phyloP scores from a whole-genome alignment of 2,329 filamentous ascomycete species.

The Aureobasidium sp. region DNA sequence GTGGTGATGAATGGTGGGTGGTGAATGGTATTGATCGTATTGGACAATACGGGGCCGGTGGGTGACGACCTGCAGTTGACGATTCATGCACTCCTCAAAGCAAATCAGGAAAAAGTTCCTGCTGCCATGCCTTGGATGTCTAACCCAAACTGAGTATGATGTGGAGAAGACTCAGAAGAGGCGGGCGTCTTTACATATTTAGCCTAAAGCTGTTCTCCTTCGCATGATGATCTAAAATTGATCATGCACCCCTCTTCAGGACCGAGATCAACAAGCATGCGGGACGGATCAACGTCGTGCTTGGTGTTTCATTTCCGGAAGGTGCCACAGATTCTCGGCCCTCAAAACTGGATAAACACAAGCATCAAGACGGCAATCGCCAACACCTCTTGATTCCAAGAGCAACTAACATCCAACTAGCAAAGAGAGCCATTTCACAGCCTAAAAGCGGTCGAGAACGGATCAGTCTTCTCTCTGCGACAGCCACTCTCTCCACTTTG shows the following conservation, averaged over 20 bases:
- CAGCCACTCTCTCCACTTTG: constrained; percentile 14
- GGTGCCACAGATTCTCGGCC: background rate
- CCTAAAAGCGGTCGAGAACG: constrained; percentile 1
- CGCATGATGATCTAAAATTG: background rate
- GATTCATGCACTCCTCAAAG: background rate
- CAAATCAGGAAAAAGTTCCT: background rate
- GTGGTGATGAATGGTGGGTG: background rate
- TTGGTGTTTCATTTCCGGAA: background rate
- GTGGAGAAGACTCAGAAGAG: background rate
- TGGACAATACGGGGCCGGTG: background rate
- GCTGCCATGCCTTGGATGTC: background rate
- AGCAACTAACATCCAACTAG: background rate
- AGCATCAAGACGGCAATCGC: background rate
- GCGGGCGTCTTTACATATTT: background rate
- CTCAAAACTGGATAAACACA: background rate
- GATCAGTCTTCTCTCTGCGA: constrained; percentile 9
- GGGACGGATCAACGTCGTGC: background rate
- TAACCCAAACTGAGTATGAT: background rate
- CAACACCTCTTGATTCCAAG: background rate
- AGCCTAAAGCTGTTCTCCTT: background rate
- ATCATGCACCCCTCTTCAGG: background rate
- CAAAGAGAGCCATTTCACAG: background rate
- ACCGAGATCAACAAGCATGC: background rate
- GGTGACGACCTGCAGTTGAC: background rate
- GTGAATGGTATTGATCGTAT: too few relatives aligned